Conservation (phyloP, 1,284 basidiomycete species). For the Erythrobasidium hasegawianum region DNA sequence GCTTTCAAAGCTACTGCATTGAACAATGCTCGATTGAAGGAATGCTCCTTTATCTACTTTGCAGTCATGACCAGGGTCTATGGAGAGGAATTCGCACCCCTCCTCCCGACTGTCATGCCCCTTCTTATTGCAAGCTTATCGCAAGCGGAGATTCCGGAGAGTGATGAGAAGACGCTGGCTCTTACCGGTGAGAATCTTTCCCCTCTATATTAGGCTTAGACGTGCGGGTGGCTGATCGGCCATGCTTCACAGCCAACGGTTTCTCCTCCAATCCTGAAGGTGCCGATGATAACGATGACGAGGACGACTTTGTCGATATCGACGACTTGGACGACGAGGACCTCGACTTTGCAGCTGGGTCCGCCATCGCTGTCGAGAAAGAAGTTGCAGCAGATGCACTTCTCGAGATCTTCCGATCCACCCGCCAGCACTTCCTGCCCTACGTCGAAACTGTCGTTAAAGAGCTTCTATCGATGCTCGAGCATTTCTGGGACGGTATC, state of each 20-base stretch:
- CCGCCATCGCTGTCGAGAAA: constrained; percentile 96
- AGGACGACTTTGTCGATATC: constrained; percentile 54
- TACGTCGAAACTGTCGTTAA: constrained; percentile 67
- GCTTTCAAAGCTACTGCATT: constrained; percentile 87
- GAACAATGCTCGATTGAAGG: constrained; percentile 75
- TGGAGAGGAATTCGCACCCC: constrained; percentile 85
- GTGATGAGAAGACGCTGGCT: constrained; percentile 40
- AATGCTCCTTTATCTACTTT: constrained; percentile 98
- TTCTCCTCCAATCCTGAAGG: constrained; percentile 65
- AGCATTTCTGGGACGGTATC: constrained; percentile 91
- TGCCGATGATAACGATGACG: constrained; percentile 61
- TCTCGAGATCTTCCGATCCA: constrained; percentile 82
- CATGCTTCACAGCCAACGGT: constrained; percentile 48
- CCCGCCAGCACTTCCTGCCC: constrained; percentile 80
- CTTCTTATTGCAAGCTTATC: constrained; percentile 78
- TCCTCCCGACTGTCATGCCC: constrained; percentile 81
- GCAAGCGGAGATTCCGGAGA: constrained; percentile 65
- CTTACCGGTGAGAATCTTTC: constrained; percentile 48
- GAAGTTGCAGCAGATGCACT: constrained; percentile 98
- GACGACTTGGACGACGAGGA: constrained; percentile 71
- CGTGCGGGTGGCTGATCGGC: background rate
- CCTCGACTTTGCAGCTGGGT: constrained; percentile 73
- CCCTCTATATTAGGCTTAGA: constrained; percentile 46
- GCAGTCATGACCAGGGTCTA: constrained; percentile 97
- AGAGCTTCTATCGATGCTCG: constrained; percentile 74